Conservation (phyloP, 2,329 filamentous ascomycete species). For the Cercospora brassicicola region DNA sequence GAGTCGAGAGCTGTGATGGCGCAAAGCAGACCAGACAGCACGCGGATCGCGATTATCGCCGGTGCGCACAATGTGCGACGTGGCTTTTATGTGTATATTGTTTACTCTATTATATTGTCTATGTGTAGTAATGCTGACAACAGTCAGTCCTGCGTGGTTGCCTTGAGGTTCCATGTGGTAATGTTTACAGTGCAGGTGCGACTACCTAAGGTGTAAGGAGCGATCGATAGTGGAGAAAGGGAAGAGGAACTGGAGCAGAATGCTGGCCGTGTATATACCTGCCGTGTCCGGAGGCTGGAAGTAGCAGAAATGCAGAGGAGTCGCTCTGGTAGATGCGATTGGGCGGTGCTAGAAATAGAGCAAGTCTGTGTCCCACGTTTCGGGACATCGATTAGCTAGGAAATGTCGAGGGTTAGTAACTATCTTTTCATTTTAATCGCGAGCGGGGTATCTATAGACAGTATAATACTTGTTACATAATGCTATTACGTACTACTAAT, state of each 20-base stretch:
- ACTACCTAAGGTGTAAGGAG: background rate
- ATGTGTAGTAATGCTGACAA: background rate
- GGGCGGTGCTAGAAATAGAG: background rate
- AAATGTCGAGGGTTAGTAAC: background rate
- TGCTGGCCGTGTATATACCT: background rate
- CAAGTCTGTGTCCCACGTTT: background rate
- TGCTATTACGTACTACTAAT: background rate
- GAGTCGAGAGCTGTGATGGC: background rate
- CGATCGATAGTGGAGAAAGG: background rate
- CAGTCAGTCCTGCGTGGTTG: background rate
- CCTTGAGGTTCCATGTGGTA: background rate
- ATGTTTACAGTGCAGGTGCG: background rate
- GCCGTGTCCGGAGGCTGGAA: no score
- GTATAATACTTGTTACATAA: background rate
- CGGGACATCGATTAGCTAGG: background rate
- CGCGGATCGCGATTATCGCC: background rate
- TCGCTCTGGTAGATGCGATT: background rate
- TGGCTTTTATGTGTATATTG: background rate
- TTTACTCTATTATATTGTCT: background rate
- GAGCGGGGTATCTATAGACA: background rate
- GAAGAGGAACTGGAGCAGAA: background rate
- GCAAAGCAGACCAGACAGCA: background rate
- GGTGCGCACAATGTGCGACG: background rate
- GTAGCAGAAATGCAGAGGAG: background rate
- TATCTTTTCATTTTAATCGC: background rate